Base-by-base conservation (phyloP, 192 early-diverging fungal species). In the Entomortierella beljakovae region DNA sequence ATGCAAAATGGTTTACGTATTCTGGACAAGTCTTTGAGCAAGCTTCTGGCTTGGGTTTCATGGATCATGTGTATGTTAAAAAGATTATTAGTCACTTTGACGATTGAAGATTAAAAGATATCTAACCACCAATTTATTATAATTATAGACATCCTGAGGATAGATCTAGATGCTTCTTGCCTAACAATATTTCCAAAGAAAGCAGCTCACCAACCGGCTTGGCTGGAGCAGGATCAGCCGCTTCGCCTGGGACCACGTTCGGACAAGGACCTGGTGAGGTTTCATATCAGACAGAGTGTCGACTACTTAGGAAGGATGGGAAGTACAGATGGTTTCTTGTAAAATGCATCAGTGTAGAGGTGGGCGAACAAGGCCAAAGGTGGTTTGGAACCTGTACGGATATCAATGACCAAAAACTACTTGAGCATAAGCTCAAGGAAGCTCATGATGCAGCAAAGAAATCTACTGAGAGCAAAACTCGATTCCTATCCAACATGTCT, bases 351-450 rank as follows among this genome's bases (percentile, higher is more conserved):
- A 85, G 83, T 51, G 83, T 88, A 6, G 85, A 88, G 53, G 77
- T 72, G 33, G 70, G 72, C 0, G 85, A 85, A 42, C 76, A 82
- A 34, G 84, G 84, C 18, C 72, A 81, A 31, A 70, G 81, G 59
- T 88, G 87, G 87, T 86, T 88, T 54, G 87, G 87, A 35, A 87
- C 87, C 33, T 88, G 87, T 46, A 88, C 87, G 9, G 87, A 88
- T 52, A 88, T 88, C 61, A 86, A 88, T 49, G 85, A 88, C 69
- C 87, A 88, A 18, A 88, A 88, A 55, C 42, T 85, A 29, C 48
- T 88, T 25, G 87, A 88, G 49, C 83, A 88, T 48, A 85, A 85
- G 61, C 65, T 88, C 25, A 84, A 86, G 38, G 87, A 86, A 57
- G 87, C 87, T 9, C 85, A 88, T 56, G 83, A 86, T 70, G 87